Evolutionary conservation across 768 basidiomycete species (phyloP).

Genomic region (Lactarius indigo): DNA sequence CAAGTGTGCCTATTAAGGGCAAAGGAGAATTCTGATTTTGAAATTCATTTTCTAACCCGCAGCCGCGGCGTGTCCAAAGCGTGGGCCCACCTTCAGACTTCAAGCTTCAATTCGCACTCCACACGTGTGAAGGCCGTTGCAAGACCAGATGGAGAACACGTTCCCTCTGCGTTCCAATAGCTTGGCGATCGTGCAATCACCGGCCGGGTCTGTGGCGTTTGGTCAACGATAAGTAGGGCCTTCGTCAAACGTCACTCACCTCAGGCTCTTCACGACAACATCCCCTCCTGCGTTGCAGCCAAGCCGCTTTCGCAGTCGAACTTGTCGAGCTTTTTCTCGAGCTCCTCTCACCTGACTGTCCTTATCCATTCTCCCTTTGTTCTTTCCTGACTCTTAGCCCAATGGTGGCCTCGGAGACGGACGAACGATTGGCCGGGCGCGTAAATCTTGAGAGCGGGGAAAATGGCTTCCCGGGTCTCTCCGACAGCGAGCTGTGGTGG

Average conservation of each 20-base stretch:
- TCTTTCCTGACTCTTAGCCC: neutral
- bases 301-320: neutral
- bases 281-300: neutral
- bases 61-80: no score
- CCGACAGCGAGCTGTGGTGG: constrained; percentile 17
- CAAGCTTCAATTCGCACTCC: no score
- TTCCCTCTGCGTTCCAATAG: no score
- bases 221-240: no score
- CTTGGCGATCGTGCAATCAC: no score
- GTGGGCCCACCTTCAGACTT: no score
- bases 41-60: no score
- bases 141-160: no score
- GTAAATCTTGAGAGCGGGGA: neutral
- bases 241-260: neutral
- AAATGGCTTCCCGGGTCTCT: constrained; percentile 7
- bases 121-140: no score
- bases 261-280: neutral
- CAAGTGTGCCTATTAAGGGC: no score
- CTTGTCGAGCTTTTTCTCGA: neutral
- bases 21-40: no score
- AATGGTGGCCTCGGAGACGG: neutral
- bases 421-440: neutral
- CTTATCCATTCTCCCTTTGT: neutral
- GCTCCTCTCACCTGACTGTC: neutral
- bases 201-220: no score